Percentiles rank a stretch among this genome's conserved stretches.
Conservation (phyloP, 73 alveolate species). For the Blepharisma stoltei region DNA sequence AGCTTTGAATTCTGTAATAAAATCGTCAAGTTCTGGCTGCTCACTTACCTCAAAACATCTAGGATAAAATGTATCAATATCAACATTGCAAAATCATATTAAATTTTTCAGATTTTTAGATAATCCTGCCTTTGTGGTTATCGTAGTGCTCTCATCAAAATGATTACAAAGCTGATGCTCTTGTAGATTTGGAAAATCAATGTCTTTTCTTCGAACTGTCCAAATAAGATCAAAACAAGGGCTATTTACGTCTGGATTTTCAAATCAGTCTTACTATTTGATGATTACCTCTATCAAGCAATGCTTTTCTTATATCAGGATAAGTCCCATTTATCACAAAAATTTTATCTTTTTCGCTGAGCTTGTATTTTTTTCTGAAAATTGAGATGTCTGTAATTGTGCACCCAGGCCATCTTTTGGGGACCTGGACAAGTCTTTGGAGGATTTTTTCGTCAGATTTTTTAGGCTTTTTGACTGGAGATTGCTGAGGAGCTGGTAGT, state of each 20-base stretch:
- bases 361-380: constrained; percentile 50
- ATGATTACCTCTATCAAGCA: constrained; percentile 76
- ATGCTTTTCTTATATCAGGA: constrained; percentile 76
- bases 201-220: constrained; percentile 80
- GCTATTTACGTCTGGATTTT: constrained; percentile 76
- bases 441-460: neutral
- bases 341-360: constrained; percentile 44
- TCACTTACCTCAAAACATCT: constrained; percentile 90
- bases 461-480: neutral
- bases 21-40: constrained; percentile 86
- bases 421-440: constrained; percentile 11
- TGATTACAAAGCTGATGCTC: constrained; percentile 84
- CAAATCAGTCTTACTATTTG: constrained; percentile 74
- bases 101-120: constrained; percentile 81
- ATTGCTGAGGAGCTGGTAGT: no score
- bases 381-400: constrained; percentile 45
- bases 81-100: constrained; percentile 86
- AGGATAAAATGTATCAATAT: constrained; percentile 94
- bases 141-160: constrained; percentile 74
- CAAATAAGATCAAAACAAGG: constrained; percentile 86
- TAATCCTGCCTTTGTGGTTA: constrained; percentile 92
- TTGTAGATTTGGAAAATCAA: constrained; percentile 74
- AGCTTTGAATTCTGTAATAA: constrained; percentile 83
- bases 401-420: constrained; percentile 26
- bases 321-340: constrained; percentile 83